Percentiles rank a stretch among this genome's conserved stretches.
Evolutionary conservation across 768 basidiomycete species (phyloP).

Genomic region (Saitozyma podzolica): DNA sequence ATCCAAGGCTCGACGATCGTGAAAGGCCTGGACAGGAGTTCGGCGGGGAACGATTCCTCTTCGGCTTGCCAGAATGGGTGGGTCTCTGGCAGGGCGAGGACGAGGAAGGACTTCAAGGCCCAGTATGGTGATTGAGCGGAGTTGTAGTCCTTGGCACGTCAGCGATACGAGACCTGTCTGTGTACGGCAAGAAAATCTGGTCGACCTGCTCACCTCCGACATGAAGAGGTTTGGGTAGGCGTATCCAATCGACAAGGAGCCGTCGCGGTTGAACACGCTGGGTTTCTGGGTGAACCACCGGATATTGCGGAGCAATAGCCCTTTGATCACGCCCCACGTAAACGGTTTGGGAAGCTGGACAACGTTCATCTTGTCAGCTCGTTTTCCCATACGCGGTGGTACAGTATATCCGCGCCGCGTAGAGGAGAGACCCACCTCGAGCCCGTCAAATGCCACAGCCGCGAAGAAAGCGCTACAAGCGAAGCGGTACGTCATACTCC

Average conservation of each 20-base stretch:
- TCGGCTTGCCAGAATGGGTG: slow-evolving; percentile 70
- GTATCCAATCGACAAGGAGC: slow-evolving; percentile 71
- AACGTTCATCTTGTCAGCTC: slow-evolving; percentile 1
- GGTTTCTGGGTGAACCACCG: slow-evolving; percentile 68
- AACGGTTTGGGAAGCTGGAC: slow-evolving; percentile 64
- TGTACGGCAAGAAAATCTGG: not conserved
- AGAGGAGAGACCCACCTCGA: slow-evolving; percentile 59
- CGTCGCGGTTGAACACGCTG: slow-evolving; percentile 59
- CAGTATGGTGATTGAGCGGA: slow-evolving; percentile 69
- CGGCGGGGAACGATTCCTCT: slow-evolving; percentile 65
- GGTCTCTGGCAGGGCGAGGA: slow-evolving; percentile 63
- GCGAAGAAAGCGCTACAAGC: slow-evolving; percentile 56
- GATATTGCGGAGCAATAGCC: slow-evolving; percentile 68
- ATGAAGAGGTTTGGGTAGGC: slow-evolving; percentile 70
- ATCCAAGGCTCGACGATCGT: slow-evolving; percentile 27
- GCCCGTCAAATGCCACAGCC: slow-evolving; percentile 26
- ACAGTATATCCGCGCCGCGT: slow-evolving; percentile 55
- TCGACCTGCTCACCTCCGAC: slow-evolving; percentile 53
- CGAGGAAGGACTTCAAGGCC: slow-evolving; percentile 72
- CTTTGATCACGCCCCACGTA: slow-evolving; percentile 68
- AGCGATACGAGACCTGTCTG: not conserved
- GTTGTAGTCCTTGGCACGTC: slow-evolving; percentile 23
- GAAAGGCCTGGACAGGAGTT: slow-evolving; percentile 50
- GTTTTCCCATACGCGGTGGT: not conserved
- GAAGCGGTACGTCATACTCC: slow-evolving; percentile 72